These are phyloP conservation scores for Phaeosphaeriaceae sp. DNA, from an alignment of 2,329 filamentous ascomycete genomes.

Conservation along the genomic window DNA sequence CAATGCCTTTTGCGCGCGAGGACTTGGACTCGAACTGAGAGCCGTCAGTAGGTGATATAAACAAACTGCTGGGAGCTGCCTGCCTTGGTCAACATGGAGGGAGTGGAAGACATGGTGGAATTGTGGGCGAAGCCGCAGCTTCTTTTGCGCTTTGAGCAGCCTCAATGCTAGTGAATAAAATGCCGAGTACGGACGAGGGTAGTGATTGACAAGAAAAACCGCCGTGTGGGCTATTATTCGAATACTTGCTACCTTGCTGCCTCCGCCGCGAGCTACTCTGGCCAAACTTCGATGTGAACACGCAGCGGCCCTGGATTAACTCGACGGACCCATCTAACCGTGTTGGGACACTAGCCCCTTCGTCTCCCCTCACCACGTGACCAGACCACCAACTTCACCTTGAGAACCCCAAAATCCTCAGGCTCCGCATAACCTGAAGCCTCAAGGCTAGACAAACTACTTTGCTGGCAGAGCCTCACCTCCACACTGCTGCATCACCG, in stretches of 20 bases:
- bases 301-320: slow-evolving; percentile 30
- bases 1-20: slow-evolving; percentile 70
- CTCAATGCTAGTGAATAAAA: slow-evolving; percentile 37
- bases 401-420: slow-evolving; percentile 3
- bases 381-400: slow-evolving; percentile 1
- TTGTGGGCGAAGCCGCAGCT: slow-evolving; percentile 53
- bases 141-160: slow-evolving; percentile 35
- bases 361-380: slow-evolving; percentile 21
- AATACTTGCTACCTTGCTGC: slow-evolving; percentile 24
- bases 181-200: slow-evolving; percentile 11
- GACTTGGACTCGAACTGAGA: slow-evolving; percentile 69
- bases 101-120: slow-evolving; percentile 55
- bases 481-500: slow-evolving; percentile 25
- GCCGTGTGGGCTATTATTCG: slow-evolving; percentile 25
- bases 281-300: slow-evolving; percentile 47
- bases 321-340: slow-evolving; percentile 9
- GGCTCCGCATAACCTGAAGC: not conserved
- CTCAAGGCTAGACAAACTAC: not conserved
- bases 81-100: slow-evolving; percentile 62
- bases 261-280: slow-evolving; percentile 37
- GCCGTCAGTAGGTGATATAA: slow-evolving; percentile 21
- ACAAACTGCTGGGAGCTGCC: slow-evolving; percentile 21
- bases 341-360: slow-evolving; percentile 14
- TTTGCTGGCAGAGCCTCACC: slow-evolving; percentile 30
- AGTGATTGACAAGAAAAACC: slow-evolving; percentile 19